Base-by-base conservation (phyloP, 2,329 filamentous ascomycete species). In the Cryphonectria naterciae region DNA sequence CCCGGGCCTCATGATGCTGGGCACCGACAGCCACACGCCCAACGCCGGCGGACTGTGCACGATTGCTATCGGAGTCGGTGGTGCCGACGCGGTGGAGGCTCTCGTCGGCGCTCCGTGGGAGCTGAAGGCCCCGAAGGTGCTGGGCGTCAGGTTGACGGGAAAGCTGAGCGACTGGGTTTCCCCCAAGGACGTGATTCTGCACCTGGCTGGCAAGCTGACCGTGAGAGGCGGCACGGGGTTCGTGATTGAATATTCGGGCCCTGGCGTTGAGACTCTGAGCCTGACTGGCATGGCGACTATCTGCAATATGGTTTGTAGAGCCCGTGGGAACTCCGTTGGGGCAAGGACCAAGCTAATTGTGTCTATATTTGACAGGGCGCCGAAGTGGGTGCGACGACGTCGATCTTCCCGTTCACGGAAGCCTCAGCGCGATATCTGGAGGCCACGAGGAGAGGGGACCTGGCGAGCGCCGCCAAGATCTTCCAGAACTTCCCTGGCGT, bases 1-100 rank as follows among this genome's bases (percentile, higher is more conserved):
- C n/a, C 96, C 96, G 28, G 96, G 96, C 65, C 83, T 98, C 76
- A 98, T 99, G 95, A 98, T 99, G 94, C 88, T 99, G 56, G 96
- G 96, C 69, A 99, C 96, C 41, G 96, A 99, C 82, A 97, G 93
- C 78, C 96, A 99, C 82, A 98, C 94, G 62, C 96, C 96, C 60
- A 99, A 98, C 79, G 96, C 94, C n/a, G 96, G 96, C 76, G 96
- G 96, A 71, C 85, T 98, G 68, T 94, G 93, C 75, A 95, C 94
- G 4, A 94, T 98, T 77, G 96, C 96, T 11, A 98, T 99, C 79
- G 96, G 96, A 80, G 96, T 99, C 46, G 96, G 96, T 78, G 96
- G 96, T 78, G 96, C 96, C 35, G 96, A 99, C 83, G 96, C 96
- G 35, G 96, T 99, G 2, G 96, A 99, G 83, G 96, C 95, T 10